Evolutionary conservation across 1,139 yeast species (phyloP).

Genomic region (Blastobotrys buckinghamii): DNA sequence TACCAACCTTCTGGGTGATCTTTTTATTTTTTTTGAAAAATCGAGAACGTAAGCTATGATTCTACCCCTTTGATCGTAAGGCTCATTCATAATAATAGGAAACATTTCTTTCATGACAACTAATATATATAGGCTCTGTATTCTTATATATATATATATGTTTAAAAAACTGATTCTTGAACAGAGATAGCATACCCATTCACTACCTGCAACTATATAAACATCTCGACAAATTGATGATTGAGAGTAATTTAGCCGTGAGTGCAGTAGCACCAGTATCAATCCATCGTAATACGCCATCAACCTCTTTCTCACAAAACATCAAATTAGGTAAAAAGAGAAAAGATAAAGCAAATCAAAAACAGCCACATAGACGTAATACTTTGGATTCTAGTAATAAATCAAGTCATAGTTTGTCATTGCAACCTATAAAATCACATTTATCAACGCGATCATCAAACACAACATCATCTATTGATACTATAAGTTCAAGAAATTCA

Average conservation of each 20-base stretch:
- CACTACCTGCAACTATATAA: too few species aligned
- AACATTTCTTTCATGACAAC: too few species aligned
- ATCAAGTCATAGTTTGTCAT: too few species aligned
- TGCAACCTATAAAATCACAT: too few species aligned
- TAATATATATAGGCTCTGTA: too few species aligned
- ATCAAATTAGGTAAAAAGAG: background rate
- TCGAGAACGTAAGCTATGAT: background rate
- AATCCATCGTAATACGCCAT: background rate
- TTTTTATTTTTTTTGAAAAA: background rate
- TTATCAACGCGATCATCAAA: background rate
- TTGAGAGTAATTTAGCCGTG: background rate
- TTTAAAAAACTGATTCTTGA: too few species aligned
- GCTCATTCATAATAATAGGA: too few species aligned
- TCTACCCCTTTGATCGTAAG: background rate
- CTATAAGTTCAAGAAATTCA: background rate
- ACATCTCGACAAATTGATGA: too few species aligned
- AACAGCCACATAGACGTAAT: background rate
- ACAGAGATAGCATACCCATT: too few species aligned
- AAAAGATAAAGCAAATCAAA: background rate
- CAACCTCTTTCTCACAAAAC: background rate
- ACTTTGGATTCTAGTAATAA: background rate
- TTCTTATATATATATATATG: background rate
- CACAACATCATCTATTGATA: background rate
- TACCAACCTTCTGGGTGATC: background rate
- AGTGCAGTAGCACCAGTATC: background rate